These are phyloP conservation scores for Candida ulmi DNA, from an alignment of 805 yeast species.

Conservation along the genomic window DNA sequence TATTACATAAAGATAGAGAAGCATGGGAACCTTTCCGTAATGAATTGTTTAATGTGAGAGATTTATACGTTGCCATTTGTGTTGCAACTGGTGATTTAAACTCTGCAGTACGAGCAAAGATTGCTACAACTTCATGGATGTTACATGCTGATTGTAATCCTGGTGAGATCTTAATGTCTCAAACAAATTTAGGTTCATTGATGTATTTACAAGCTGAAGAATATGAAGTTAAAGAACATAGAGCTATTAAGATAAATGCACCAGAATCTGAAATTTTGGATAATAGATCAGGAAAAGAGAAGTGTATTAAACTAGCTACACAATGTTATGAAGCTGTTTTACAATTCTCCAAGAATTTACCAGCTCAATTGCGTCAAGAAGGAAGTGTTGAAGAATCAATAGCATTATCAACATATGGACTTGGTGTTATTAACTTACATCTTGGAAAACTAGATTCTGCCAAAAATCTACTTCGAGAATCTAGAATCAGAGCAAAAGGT, in stretches of 20 bases:
- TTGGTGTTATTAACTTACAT: slow-evolving; percentile 76
- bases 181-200: slow-evolving; percentile 66
- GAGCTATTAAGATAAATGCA: slow-evolving; percentile 22
- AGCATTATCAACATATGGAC: slow-evolving; percentile 78
- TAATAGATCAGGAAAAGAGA: slow-evolving; percentile 18
- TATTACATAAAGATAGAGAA: slow-evolving; percentile 35
- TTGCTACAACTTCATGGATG: slow-evolving; percentile 68
- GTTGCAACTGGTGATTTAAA: slow-evolving; percentile 63
- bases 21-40: slow-evolving; percentile 73
- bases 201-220: slow-evolving; percentile 63
- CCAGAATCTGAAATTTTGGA: slow-evolving; percentile 20
- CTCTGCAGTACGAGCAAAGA: slow-evolving; percentile 54
- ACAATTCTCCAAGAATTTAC: slow-evolving; percentile 35
- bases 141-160: slow-evolving; percentile 62
- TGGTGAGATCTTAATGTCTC: slow-evolving; percentile 56
- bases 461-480: slow-evolving; percentile 55
- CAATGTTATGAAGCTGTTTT: slow-evolving; percentile 39
- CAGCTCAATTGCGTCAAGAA: slow-evolving; percentile 29
- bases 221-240: slow-evolving; percentile 43
- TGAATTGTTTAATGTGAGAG: slow-evolving; percentile 75
- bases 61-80: slow-evolving; percentile 65
- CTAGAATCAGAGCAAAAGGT: slow-evolving; percentile 64
- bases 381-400: slow-evolving; percentile 54
- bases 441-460: slow-evolving; percentile 51
- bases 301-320: slow-evolving; percentile 28